phyloP scores from a whole-genome alignment of 176 grass and related monocot species.

The Leersia perrieri region DNA sequence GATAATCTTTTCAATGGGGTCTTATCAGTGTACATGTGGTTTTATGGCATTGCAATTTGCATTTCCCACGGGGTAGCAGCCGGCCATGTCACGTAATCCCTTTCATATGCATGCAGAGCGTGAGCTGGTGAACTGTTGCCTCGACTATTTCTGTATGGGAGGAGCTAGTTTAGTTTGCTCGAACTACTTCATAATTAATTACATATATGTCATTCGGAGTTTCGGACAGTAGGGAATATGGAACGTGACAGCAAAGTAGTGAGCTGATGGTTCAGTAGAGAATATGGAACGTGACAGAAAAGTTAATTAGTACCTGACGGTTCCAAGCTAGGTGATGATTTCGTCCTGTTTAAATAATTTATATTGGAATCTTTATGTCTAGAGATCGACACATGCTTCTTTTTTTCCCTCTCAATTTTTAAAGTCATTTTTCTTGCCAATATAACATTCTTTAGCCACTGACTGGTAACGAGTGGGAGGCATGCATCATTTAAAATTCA shows the following conservation, averaged over 20 bases:
- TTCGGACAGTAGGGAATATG: background rate
- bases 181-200: background rate
- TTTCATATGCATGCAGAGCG: background rate
- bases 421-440: background rate
- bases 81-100: background rate
- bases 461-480: background rate
- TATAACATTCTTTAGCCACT: background rate
- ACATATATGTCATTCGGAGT: background rate
- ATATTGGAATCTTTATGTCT: background rate
- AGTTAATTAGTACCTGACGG: background rate
- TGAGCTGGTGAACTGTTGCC: background rate
- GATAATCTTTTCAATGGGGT: constrained; percentile 27
- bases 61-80: background rate
- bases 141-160: background rate
- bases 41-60: background rate
- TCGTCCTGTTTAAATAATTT: background rate
- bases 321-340: background rate
- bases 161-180: background rate
- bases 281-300: background rate
- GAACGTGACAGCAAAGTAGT: background rate
- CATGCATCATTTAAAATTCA: background rate
- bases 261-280: background rate
- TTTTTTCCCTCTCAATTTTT: too few relatives aligned
- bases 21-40: background rate
- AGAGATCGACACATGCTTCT: background rate